Conservation (phyloP, 2,329 filamentous ascomycete genomes). For the Aspergillus texensis region DNA sequence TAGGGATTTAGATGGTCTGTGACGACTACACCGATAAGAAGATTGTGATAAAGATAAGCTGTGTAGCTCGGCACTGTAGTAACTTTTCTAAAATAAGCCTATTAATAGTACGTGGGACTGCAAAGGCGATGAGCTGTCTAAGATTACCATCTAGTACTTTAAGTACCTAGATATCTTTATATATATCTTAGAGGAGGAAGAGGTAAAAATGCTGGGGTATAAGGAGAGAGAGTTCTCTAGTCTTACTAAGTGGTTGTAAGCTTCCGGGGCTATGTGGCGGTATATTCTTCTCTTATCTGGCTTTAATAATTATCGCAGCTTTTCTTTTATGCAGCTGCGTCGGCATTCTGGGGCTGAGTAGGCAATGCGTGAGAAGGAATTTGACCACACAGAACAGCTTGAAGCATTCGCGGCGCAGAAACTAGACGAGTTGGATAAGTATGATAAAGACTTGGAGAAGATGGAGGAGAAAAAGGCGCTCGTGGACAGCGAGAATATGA, state of each 20-base stretch:
- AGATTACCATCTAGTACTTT: conserved; percentile 29
- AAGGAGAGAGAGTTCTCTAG: conserved; percentile 33
- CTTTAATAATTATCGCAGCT: conserved; percentile 34
- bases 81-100: conserved; percentile 38
- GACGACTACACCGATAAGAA: no score
- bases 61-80: conserved; percentile 41
- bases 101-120: conserved; percentile 33
- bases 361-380: conserved; percentile 24
- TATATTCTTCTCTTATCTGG: conserved; percentile 38
- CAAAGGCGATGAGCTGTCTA: conserved; percentile 23
- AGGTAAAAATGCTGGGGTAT: conserved; percentile 28
- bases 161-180: conserved; percentile 34
- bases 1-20: no score
- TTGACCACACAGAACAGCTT: conserved; percentile 19
- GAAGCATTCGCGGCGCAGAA: conserved; percentile 31
- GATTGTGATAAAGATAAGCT: conserved; percentile 13
- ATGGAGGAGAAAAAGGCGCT: conserved; percentile 32
- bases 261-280: conserved; percentile 40
- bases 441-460: conserved; percentile 36
- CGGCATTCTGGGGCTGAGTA: conserved; percentile 25
- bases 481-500: conserved; percentile 32
- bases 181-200: conserved; percentile 36
- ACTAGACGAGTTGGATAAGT: conserved; percentile 30
- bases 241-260: conserved; percentile 37
- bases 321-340: conserved; percentile 35